Evolutionary conservation across 495 filamentous ascomycete species (phyloP).

Genomic region (Hypoxylon cercidicola): DNA sequence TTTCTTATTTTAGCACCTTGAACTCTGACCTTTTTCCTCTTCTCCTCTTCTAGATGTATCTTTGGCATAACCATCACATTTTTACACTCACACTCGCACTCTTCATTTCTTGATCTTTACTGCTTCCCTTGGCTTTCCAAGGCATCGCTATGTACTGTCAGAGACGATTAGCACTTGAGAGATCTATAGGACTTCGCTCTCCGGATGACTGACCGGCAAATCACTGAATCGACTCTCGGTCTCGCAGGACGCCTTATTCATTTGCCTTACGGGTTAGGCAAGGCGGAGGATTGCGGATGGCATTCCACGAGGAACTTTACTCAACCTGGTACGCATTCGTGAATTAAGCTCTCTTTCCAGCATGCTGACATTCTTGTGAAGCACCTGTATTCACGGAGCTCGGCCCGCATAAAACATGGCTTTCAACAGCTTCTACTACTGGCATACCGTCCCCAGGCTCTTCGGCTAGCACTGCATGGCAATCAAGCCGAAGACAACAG

Average conservation of each 20-base stretch:
- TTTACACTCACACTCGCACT: background rate
- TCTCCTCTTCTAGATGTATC: conserved; percentile 5
- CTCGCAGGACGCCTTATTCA: conserved; percentile 48
- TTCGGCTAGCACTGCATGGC: conserved; percentile 23
- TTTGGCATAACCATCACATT: background rate
- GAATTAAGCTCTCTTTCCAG: background rate
- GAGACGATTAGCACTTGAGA: conserved; percentile 26
- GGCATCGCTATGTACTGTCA: conserved; percentile 41
- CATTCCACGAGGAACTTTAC: conserved; percentile 42
- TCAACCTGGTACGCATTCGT: conserved; percentile 34
- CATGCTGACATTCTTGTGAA: conserved; percentile 39
- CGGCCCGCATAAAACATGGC: conserved; percentile 51
- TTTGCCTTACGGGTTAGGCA: conserved; percentile 37
- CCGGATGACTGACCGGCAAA: conserved; percentile 50
- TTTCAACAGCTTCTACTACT: conserved; percentile 31
- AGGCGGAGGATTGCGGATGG: conserved; percentile 46
- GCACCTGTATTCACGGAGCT: conserved; percentile 55
- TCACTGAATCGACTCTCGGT: conserved; percentile 45
- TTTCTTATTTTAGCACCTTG: conserved; percentile 12
- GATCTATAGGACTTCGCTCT: conserved; percentile 40
- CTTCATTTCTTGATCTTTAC: too few species aligned
- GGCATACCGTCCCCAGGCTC: conserved; percentile 13
- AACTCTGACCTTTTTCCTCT: conserved; percentile 11
- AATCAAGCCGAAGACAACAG: conserved; percentile 43
- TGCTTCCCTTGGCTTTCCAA: conserved; percentile 18